Conservation (phyloP, 495 filamentous ascomycete genomes). For the Chlorociboria aeruginascens region DNA sequence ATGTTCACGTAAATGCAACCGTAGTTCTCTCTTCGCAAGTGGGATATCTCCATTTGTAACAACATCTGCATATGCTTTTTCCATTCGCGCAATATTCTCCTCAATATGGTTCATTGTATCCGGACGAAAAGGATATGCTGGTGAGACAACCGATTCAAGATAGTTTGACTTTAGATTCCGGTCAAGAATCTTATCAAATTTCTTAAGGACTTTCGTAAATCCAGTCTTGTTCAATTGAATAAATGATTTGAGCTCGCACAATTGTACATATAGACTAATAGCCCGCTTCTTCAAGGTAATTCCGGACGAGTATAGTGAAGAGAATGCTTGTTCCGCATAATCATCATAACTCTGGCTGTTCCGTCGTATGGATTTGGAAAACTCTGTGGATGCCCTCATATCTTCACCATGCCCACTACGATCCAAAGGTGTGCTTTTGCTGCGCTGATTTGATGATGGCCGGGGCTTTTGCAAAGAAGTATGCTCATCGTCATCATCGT, state of each 20-base stretch:
- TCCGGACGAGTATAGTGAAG: slow-evolving; percentile 62
- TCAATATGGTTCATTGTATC: slow-evolving; percentile 59
- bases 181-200: slow-evolving; percentile 94
- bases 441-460: slow-evolving; percentile 16
- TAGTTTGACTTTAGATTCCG: slow-evolving; percentile 64
- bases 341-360: slow-evolving; percentile 53
- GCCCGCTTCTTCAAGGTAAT: slow-evolving; percentile 86
- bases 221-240: slow-evolving; percentile 94
- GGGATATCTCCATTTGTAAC: slow-evolving; percentile 68
- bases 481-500: slow-evolving; percentile 60
- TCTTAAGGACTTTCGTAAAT: slow-evolving; percentile 92
- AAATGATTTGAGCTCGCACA: slow-evolving; percentile 95
- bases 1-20: slow-evolving; percentile 88
- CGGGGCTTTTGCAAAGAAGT: slow-evolving; percentile 35
- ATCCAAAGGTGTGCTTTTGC: slow-evolving; percentile 27
- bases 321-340: slow-evolving; percentile 58
- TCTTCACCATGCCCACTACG: slow-evolving; percentile 34
- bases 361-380: slow-evolving; percentile 32
- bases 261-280: slow-evolving; percentile 73
- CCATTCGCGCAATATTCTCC: slow-evolving; percentile 56
- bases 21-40: slow-evolving; percentile 68
- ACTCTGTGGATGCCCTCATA: slow-evolving; percentile 41
- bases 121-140: slow-evolving; percentile 63
- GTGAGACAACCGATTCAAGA: slow-evolving; percentile 55
- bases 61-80: slow-evolving; percentile 67